Percentiles rank a stretch among this genome's conserved stretches.
phyloP scores from a whole-genome alignment of 1,139 yeast species.

The Yamadazyma spencermartinsiae region DNA sequence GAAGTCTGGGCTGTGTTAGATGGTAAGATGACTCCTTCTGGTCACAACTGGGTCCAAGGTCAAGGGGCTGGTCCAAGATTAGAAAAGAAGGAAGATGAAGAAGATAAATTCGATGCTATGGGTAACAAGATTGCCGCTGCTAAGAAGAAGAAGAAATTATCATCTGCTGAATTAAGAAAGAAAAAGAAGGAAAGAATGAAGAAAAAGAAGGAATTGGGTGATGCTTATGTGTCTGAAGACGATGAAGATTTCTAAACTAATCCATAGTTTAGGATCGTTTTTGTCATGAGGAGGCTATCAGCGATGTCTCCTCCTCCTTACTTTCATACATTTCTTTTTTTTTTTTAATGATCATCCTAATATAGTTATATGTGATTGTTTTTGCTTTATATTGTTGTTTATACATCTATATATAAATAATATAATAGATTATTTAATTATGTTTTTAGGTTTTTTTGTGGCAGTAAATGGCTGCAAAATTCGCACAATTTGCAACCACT shows the following conservation, averaged over 20 bases:
- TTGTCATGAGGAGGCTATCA: slow-evolving; percentile 3
- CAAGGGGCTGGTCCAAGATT: slow-evolving; percentile 99
- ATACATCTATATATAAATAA: slow-evolving; percentile 17
- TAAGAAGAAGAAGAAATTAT: slow-evolving; percentile 96
- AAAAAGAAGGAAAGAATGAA: slow-evolving; percentile 99
- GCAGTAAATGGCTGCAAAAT: slow-evolving; percentile 11
- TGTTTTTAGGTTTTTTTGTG: background rate
- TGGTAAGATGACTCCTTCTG: slow-evolving; percentile 99
- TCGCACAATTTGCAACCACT: background rate
- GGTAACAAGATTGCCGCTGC: slow-evolving; percentile 98
- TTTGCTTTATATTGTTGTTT: slow-evolving; percentile 18
- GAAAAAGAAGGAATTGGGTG: slow-evolving; percentile 99
- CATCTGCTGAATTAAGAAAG: slow-evolving; percentile 99
- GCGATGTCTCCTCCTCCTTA: slow-evolving; percentile 5
- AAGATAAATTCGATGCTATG: slow-evolving; percentile 98
- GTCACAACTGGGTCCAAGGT: slow-evolving; percentile 99
- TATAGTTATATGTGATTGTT: slow-evolving; percentile 18
- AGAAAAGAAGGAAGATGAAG: slow-evolving; percentile 94
- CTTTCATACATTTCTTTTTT: slow-evolving; percentile 12
- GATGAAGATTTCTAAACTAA: slow-evolving; percentile 53
- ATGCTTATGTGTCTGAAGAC: slow-evolving; percentile 96
- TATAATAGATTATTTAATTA: slow-evolving; percentile 14
- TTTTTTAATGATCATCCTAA: slow-evolving; percentile 12
- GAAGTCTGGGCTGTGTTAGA: slow-evolving; percentile 99
- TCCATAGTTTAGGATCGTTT: background rate